These are phyloP conservation scores for Cynanchum wilfordii DNA, from an alignment of 257 asterid genomes.

Conservation along the genomic window DNA sequence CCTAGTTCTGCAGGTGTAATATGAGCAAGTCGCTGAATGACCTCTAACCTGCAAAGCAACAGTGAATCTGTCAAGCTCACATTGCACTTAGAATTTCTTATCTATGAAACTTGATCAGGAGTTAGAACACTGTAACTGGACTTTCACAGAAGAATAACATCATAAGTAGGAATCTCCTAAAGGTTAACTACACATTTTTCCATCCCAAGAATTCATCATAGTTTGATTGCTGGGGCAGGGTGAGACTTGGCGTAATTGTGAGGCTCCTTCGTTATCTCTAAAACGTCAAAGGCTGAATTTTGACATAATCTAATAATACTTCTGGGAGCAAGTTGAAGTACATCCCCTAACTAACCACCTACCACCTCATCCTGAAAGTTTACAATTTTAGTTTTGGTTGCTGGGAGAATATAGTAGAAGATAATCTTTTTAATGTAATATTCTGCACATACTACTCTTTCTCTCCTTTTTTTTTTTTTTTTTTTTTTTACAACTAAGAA, in stretches of 20 bases:
- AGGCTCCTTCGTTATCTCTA: background rate
- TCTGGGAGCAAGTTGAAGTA: background rate
- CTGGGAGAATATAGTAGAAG: background rate
- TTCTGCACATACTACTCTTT: background rate
- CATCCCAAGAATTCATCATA: background rate
- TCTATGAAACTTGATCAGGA: background rate
- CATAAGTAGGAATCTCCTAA: background rate
- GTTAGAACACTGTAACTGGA: background rate
- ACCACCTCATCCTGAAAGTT: background rate
- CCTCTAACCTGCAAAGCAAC: conserved; percentile 68
- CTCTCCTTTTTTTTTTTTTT: background rate
- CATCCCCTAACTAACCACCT: background rate
- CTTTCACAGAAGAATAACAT: background rate
- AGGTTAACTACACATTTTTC: background rate
- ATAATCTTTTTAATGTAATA: background rate
- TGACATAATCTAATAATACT: background rate
- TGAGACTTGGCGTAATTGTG: background rate
- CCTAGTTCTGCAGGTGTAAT: conserved; percentile 94
- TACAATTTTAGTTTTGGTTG: background rate
- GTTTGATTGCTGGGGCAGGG: background rate
- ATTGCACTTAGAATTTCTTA: background rate
- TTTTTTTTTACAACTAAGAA: background rate
- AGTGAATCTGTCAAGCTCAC: conserved; percentile 1
- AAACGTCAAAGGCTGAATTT: background rate
- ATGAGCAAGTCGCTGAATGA: conserved; percentile 91